Evolutionary conservation across 148 eudicot genomes (phyloP), one percentile per base, ranked within the genome.

Genomic region (Diospyros lotus): DNA sequence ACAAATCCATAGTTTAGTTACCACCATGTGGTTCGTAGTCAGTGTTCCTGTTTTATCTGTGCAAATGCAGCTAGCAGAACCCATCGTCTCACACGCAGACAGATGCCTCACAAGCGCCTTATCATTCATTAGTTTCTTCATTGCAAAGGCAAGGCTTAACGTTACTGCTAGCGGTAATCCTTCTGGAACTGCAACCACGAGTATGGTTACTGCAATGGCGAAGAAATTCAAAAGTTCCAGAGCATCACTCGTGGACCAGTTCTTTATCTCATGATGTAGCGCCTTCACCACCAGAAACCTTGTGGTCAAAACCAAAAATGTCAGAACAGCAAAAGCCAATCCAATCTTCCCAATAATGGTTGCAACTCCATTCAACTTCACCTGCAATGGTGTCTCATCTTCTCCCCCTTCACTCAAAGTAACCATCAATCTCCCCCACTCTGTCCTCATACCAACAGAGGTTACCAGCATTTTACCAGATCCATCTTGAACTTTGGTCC

Each of bases 61-160:
- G 74, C 96, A 93, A 53, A 93, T 93, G 76, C 89, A 86, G 58
- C 62, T 93, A 39, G 92, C 98, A n/a, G 98, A 93, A 1, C 98
- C 98, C 98, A 91, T 93, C 2, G 98, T 93, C 82, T 93, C 98
- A 66, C 98, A 93, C 0, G 98, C 98, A 9, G 98, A 89, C 8
- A 93, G 87, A 72, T 93, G 93, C 50, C 98, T 81, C 11, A 93
- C 91, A 4, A 93, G 89, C 1, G 96, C 98, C 80, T 77, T 86
- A 73, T 90, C 93, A 9, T 81, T 81, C 98, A 93, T 93, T 60
- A 93, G 73, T 50, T 93, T 86, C 83, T 93, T 91, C 98, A 93
- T 90, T 3, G 96, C 96, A 79, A 90, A 93, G 2, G 98, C 98
- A 51, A 93, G 91, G 73, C 98, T 93, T 10, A 93, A 75, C 1